Evolutionary conservation across 129 eudicot genomes (phyloP).

Genomic region (Solidago caesia): DNA sequence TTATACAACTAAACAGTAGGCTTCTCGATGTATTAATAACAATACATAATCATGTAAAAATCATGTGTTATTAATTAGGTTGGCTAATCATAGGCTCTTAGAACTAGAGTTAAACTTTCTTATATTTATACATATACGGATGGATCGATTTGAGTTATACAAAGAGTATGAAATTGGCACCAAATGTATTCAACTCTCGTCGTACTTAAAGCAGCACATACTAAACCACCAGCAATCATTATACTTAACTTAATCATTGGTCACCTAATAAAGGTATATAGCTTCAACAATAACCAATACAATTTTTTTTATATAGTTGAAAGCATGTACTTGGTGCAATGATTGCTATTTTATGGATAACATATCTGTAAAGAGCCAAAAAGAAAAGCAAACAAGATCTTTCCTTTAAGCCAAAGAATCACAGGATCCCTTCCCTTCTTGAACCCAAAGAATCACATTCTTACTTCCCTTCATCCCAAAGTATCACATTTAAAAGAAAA

Average conservation of each 20-base stretch:
- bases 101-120: no score
- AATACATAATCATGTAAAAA: no score
- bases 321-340: constrained; percentile 25
- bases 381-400: constrained; percentile 29
- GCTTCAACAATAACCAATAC: neutral
- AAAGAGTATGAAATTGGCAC: no score
- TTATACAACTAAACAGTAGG: no score
- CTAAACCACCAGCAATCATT: constrained; percentile 2
- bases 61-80: no score
- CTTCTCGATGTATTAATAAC: no score
- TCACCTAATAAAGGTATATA: neutral
- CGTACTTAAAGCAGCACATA: neutral
- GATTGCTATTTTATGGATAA: constrained; percentile 18
- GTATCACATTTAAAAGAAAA: constrained; percentile 15
- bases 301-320: neutral
- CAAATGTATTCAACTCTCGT: no score
- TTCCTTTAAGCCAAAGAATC: constrained; percentile 37
- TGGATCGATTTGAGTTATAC: no score
- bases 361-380: constrained; percentile 22
- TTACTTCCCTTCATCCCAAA: constrained; percentile 38
- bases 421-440: constrained; percentile 31
- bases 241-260: neutral
- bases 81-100: no score
- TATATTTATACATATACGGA: no score
- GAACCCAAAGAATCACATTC: constrained; percentile 36